These are phyloP conservation scores for Fistulifera solaris DNA, from an alignment of 108 stramenopile species.

Conservation along the genomic window DNA sequence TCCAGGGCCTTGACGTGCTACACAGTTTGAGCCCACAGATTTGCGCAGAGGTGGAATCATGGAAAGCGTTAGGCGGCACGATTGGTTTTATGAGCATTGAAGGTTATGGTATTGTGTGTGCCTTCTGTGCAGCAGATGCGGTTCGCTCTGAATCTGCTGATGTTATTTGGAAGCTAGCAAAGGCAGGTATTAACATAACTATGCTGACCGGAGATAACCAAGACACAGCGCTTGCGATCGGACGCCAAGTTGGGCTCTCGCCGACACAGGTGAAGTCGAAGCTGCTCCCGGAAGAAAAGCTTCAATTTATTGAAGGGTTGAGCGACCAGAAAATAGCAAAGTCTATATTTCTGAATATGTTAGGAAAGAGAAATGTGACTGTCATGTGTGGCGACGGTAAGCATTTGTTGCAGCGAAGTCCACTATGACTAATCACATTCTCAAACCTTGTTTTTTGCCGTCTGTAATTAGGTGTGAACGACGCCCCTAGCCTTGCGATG, in stretches of 20 bases:
- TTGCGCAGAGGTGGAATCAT: constrained; percentile 26
- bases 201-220: constrained; percentile 93
- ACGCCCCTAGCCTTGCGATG: constrained; percentile 87
- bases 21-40: constrained; percentile 17
- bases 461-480: constrained; percentile 67
- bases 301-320: constrained; percentile 23
- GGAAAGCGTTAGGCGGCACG: constrained; percentile 45
- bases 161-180: constrained; percentile 49
- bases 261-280: constrained; percentile 34
- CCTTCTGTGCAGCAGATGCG: constrained; percentile 65
- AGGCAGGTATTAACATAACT: constrained; percentile 58
- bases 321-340: constrained; percentile 4
- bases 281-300: constrained; percentile 67
- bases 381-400: constrained; percentile 89
- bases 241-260: constrained; percentile 46
- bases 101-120: constrained; percentile 59
- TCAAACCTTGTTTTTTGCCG: not conserved
- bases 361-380: constrained; percentile 15
- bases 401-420: too few species aligned
- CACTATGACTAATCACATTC: too few species aligned
- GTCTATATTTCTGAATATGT: constrained; percentile 17
- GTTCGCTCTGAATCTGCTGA: constrained; percentile 43
- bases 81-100: constrained; percentile 66
- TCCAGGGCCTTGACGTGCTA: constrained; percentile 44
- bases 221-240: constrained; percentile 78